A percentile compares a stretch with the other conserved stretches of the same genome.
These are phyloP conservation scores for Neurospora sp. DNA, from an alignment of 495 filamentous ascomycete genomes.

Conservation along the genomic window DNA sequence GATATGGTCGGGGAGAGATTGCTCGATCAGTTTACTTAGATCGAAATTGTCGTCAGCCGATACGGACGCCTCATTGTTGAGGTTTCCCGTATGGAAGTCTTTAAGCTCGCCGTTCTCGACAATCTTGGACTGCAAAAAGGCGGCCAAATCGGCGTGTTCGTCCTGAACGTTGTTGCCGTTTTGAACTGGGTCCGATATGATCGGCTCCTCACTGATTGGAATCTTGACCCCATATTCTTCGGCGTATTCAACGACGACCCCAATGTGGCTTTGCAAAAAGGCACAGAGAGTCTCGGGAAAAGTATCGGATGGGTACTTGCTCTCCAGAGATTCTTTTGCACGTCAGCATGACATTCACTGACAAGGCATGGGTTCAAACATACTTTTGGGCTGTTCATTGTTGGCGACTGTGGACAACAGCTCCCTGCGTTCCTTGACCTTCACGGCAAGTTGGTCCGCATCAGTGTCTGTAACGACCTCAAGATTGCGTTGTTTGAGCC, in stretches of 20 bases:
- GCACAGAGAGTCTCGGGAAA: conserved; percentile 64
- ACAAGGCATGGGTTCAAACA: conserved; percentile 5
- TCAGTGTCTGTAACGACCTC: conserved; percentile 53
- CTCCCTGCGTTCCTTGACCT: conserved; percentile 52
- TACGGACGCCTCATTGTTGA: background rate
- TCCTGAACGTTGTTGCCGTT: conserved; percentile 10
- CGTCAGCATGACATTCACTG: conserved; percentile 13
- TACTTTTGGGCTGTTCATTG: conserved; percentile 41
- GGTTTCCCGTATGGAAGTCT: background rate
- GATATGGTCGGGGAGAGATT: conserved; percentile 11
- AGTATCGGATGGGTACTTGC: conserved; percentile 72
- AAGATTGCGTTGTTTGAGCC: conserved; percentile 53
- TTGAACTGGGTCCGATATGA: conserved; percentile 6
- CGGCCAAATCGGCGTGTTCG: conserved; percentile 24
- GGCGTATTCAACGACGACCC: conserved; percentile 46
- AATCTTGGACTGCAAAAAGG: conserved; percentile 16
- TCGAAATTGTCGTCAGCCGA: conserved; percentile 5
- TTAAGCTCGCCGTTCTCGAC: conserved; percentile 3
- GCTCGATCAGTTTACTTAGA: conserved; percentile 17
- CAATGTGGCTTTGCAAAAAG: conserved; percentile 68
- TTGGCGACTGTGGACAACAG: conserved; percentile 54
- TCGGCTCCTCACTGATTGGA: conserved; percentile 21
- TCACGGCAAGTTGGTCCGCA: conserved; percentile 65
- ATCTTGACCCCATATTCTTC: conserved; percentile 31
- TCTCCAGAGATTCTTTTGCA: conserved; percentile 43